Percentiles rank a stretch among this genome's conserved stretches.
phyloP scores from a whole-genome alignment of 2,329 filamentous ascomycete species.

The Calonectria pseudoturangicola region DNA sequence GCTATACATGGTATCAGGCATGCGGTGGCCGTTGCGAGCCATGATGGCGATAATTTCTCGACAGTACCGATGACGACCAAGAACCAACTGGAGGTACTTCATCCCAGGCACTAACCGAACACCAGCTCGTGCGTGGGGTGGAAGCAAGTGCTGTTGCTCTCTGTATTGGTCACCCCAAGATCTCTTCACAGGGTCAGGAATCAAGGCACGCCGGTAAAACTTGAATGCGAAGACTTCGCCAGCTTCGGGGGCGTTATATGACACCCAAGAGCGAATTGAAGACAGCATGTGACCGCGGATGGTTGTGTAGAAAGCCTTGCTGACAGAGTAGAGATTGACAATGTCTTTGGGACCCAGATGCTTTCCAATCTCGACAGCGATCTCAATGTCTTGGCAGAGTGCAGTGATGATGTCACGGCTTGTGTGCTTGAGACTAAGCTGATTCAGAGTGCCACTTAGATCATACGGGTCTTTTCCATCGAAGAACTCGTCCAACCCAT shows the following conservation, averaged over 20 bases:
- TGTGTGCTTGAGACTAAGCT: slow-evolving; percentile 48
- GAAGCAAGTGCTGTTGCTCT: slow-evolving; percentile 27
- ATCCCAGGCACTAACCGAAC: slow-evolving; percentile 76
- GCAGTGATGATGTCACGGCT: slow-evolving; percentile 66
- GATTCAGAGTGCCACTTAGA: slow-evolving; percentile 37
- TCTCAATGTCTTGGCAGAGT: slow-evolving; percentile 67
- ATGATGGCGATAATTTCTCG: slow-evolving; percentile 79
- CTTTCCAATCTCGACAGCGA: slow-evolving; percentile 73
- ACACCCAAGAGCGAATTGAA: slow-evolving; percentile 74
- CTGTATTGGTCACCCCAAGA: slow-evolving; percentile 57
- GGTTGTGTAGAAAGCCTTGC: slow-evolving; percentile 76
- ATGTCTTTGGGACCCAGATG: slow-evolving; percentile 74
- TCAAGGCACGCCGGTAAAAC: slow-evolving; percentile 74
- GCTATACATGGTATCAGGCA: slow-evolving; percentile 68
- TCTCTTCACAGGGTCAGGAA: slow-evolving; percentile 75
- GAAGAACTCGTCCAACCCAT: slow-evolving; percentile 56
- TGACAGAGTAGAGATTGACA: slow-evolving; percentile 79
- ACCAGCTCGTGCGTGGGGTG: slow-evolving; percentile 48
- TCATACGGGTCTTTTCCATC: slow-evolving; percentile 56
- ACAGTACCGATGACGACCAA: slow-evolving; percentile 73
- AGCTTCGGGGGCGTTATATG: slow-evolving; percentile 72
- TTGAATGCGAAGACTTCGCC: slow-evolving; percentile 76
- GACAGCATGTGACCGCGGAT: slow-evolving; percentile 76
- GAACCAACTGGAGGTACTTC: slow-evolving; percentile 80
- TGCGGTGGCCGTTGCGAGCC: slow-evolving; percentile 73